These are phyloP conservation scores for Yamadazyma dendronema DNA, from an alignment of 1,139 yeast genomes.

Conservation along the genomic window DNA sequence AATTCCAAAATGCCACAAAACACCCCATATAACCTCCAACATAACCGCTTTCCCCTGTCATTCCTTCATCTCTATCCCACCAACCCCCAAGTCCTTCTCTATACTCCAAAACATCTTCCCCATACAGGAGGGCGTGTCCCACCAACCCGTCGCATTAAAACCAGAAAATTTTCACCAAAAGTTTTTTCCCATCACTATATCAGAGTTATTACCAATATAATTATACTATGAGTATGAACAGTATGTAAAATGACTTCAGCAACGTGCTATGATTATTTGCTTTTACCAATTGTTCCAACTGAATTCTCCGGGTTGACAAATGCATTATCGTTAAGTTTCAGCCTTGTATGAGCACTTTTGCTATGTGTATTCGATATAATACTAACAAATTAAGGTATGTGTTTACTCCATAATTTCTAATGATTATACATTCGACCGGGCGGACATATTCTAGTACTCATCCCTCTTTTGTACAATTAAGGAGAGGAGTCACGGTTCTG, in stretches of 20 bases:
- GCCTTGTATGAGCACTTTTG: conserved; percentile 71
- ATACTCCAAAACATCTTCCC: too few relatives aligned
- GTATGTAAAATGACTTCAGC: background rate
- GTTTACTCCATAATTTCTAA: conserved; percentile 18
- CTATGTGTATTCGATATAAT: conserved; percentile 3
- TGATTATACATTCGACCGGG: conserved; percentile 77
- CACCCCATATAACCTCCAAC: too few relatives aligned
- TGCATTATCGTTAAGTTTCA: conserved; percentile 79
- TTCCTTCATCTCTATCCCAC: too few relatives aligned
- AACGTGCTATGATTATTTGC: conserved; percentile 74
- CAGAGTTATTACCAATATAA: background rate
- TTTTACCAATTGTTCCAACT: conserved; percentile 80
- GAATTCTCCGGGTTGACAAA: conserved; percentile 72
- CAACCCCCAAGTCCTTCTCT: too few relatives aligned
- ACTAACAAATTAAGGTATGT: conserved; percentile 26
- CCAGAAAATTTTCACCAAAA: too few relatives aligned
- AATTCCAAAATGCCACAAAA: too few relatives aligned
- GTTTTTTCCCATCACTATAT: too few relatives aligned
- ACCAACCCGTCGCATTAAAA: too few relatives aligned
- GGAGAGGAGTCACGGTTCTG: conserved; percentile 61
- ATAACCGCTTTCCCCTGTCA: too few relatives aligned
- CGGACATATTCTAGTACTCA: conserved; percentile 61
- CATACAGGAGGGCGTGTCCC: too few relatives aligned
- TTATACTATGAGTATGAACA: conserved; percentile 1
- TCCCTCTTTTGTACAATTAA: conserved; percentile 50